A percentile compares a stretch with the other conserved stretches of the same genome.
Evolutionary conservation across 1,284 basidiomycete genomes (phyloP).

Genomic region (Afroboletus lepidellus): DNA sequence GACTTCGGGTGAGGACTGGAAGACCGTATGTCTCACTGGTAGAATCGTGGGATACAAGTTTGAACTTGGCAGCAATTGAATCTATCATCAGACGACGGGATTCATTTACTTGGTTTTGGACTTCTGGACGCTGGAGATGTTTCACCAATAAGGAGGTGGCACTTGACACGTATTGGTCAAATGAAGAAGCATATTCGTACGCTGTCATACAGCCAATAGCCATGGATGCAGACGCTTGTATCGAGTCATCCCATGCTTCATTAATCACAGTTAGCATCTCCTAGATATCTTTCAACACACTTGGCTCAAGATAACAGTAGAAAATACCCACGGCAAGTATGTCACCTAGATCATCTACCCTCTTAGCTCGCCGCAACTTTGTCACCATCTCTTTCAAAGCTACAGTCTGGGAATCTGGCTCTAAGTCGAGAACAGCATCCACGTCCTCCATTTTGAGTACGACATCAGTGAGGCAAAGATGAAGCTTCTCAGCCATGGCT

Average conservation of each 20-base stretch:
- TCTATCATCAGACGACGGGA: neutral
- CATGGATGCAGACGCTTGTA: neutral
- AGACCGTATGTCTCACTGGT: neutral
- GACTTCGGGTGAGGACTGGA: constrained; percentile 2
- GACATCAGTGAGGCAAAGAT: neutral
- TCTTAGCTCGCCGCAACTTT: neutral
- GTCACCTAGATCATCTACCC: neutral
- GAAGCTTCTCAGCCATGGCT: neutral
- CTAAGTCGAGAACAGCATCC: neutral
- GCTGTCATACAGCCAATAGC: neutral
- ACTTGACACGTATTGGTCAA: neutral
- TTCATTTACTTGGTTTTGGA: too few relatives aligned
- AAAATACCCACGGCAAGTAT: neutral
- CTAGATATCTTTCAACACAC: too few relatives aligned
- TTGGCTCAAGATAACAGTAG: too few relatives aligned
- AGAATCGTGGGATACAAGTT: neutral
- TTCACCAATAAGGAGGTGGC: neutral
- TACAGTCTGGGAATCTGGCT: neutral
- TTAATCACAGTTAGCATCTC: neutral
- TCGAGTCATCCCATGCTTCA: neutral
- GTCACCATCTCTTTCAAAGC: neutral
- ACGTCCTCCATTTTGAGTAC: neutral
- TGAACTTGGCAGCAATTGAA: constrained; percentile 3
- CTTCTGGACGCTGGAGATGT: too few relatives aligned
- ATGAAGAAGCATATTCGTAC: neutral